Percentiles rank a stretch among this genome's conserved stretches.
Evolutionary conservation across 2,329 filamentous ascomycete species (phyloP).

Genomic region (Chaetomium strumarium): DNA sequence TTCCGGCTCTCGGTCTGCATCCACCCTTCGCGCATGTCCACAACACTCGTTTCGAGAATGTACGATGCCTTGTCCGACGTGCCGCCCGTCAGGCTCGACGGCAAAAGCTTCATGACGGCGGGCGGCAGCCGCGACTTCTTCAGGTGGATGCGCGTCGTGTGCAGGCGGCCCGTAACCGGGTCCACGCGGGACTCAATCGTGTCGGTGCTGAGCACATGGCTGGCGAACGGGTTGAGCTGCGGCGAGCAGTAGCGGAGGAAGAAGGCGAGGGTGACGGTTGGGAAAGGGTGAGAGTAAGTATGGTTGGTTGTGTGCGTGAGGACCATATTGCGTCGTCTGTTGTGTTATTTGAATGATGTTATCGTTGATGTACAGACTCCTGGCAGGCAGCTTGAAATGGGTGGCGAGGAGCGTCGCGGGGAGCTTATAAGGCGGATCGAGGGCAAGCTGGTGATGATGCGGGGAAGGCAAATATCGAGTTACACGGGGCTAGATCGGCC

Average conservation of each 20-base stretch:
- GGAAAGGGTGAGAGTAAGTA: slow-evolving; percentile 74
- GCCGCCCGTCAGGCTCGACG: slow-evolving; percentile 62
- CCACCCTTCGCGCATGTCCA: slow-evolving; percentile 74
- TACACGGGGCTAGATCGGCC: background rate
- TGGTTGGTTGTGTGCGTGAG: slow-evolving; percentile 62
- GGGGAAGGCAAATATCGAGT: slow-evolving; percentile 16
- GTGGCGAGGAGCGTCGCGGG: background rate
- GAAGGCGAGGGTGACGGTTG: slow-evolving; percentile 80
- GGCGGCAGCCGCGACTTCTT: slow-evolving; percentile 75
- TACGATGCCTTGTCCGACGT: slow-evolving; percentile 65
- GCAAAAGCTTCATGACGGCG: slow-evolving; percentile 69
- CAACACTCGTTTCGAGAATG: slow-evolving; percentile 72
- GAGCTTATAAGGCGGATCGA: background rate
- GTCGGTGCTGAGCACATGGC: slow-evolving; percentile 77
- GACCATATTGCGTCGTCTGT: slow-evolving; percentile 41
- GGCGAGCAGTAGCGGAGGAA: slow-evolving; percentile 77
- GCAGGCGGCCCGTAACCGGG: slow-evolving; percentile 64
- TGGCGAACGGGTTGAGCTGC: slow-evolving; percentile 69
- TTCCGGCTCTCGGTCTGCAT: slow-evolving; percentile 79
- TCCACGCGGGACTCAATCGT: slow-evolving; percentile 72
- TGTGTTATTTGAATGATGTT: background rate
- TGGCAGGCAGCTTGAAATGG: slow-evolving; percentile 1
- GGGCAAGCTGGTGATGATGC: background rate
- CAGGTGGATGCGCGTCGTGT: slow-evolving; percentile 73
- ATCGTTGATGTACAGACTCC: background rate